phyloP scores from a whole-genome alignment of 176 grass and related monocot genomes.

The Elaeis guineensis region DNA sequence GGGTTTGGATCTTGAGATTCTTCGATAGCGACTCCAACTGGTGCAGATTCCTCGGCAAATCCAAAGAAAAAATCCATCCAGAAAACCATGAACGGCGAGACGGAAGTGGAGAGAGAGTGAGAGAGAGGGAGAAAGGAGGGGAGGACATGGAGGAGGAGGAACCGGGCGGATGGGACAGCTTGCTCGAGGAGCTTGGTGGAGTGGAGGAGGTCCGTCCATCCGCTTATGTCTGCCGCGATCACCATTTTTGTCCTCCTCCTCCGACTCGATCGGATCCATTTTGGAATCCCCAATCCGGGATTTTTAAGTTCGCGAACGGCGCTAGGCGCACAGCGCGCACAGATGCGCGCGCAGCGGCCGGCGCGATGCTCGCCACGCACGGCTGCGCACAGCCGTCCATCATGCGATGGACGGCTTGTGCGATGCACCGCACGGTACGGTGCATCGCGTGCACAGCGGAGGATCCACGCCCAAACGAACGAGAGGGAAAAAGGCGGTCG shows the following conservation, averaged over 20 bases:
- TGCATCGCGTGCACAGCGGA: no score
- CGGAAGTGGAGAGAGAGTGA: neutral
- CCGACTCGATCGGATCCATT: neutral
- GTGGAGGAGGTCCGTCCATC: slow-evolving; percentile 80
- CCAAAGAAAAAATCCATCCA: neutral
- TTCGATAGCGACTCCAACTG: slow-evolving; percentile 90
- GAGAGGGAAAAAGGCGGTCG: no score
- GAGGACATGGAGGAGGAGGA: slow-evolving; percentile 71
- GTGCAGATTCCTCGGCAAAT: slow-evolving; percentile 69
- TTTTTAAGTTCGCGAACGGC: neutral
- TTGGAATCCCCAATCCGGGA: neutral
- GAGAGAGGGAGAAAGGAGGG: neutral
- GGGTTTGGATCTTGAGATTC: slow-evolving; percentile 91
- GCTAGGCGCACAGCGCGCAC: no score
- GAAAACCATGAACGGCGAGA: neutral
- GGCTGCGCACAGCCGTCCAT: no score
- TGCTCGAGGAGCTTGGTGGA: slow-evolving; percentile 90
- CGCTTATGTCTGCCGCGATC: slow-evolving; percentile 60
- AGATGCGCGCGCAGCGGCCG: no score
- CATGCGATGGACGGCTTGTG: no score
- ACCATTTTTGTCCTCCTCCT: neutral
- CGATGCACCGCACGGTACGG: no score
- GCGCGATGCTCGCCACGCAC: no score
- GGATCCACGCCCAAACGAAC: no score
- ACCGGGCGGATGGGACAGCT: slow-evolving; percentile 62